Evolutionary conservation across 2,329 filamentous ascomycete species (phyloP), one percentile per base, ranked within the genome.

Genomic region (Pseudopyrenochaeta lycopersici): DNA sequence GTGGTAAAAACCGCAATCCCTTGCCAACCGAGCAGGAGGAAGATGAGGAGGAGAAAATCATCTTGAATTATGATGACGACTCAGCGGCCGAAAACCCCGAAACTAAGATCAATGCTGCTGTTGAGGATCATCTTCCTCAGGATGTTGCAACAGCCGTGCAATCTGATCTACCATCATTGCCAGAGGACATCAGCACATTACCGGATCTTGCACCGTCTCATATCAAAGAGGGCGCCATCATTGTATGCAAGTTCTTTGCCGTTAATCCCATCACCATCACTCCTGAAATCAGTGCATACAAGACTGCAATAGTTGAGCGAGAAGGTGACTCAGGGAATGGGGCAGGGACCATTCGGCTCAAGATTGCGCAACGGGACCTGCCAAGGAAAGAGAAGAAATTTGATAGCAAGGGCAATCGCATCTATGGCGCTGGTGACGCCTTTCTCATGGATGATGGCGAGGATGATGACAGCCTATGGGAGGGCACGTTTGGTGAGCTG

Each of bases 291-390:
- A 81, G 81, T 2, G 77, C 82, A 1, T 84, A 90, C 51, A 82
- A 82, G 43, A 91, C 90, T 0, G 92, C 87, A 0, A 74, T 69
- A 7, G 72, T 89, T 17, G 64, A 73, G 23, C 78, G 92, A 4
- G 78, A 86, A n/a, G 78, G 17, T 12, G 70, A 72, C 42, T 72
- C 69, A 1, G 69, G 67, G 0, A 58, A 60, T 15, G 82, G 85
- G 1, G 81, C 85, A 43, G 81, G 77, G 3, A 77, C 70, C 0
- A 70, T 96, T 14, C 78, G 82, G 18, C 77, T 96, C 4, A 80
- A 82, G 10, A 81, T 96, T 2, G 91, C 92, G 2, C 82, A 83
- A 56, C 84, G 90, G 23, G 90, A 96, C 67, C 79, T 88, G 42
- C 76, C 82, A 11, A 75, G 53, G 41, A 82, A 84, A 48, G 71